Base-by-base conservation (phyloP, 2,329 filamentous ascomycete species). In the Alternaria brassicae region DNA sequence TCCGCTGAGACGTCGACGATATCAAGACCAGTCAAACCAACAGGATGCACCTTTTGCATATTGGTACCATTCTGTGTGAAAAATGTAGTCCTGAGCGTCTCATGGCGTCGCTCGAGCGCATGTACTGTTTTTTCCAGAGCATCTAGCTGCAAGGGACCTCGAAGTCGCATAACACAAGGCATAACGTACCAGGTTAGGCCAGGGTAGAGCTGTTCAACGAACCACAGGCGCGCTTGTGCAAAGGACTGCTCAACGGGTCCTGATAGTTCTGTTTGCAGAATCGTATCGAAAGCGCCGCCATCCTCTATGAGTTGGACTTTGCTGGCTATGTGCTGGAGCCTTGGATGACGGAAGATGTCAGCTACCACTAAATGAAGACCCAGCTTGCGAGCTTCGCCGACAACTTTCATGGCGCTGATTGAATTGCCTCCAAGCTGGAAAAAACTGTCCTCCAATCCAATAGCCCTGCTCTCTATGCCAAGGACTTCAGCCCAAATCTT, bases 181-280 rank as follows among this genome's bases (percentile, higher is more conserved):
- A 56, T 37, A 5, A 41, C 7, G 13, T 56, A 56, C 53, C 53
- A 56, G 37, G 15, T 34, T 13, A 51, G 23, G 13, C 53, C 53
- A 8, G 53, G 45, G 28, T 56, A 12, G 6, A 56, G 30, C 19
- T 51, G 19, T 25, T 56, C 53, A 2, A 56, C 15, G 23, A 56
- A 56, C 53, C 53, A 56, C 37, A 56, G n/a, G 3, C 53, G 53
- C 6, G 37, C 37, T 36, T 56, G 53, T 6, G 53, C 53, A 12
- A 37, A 56, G 3, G 45, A 56, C 27, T 56, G 53, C 4, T 6
- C n/a, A 10, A 42, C 53, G 4, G 23, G 30, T 6, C 39, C 53
- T 28, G n/a, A 7, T 0, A 9, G 36, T 17, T 0, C 3, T 4
- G 8, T 37, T 6, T 7, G 6, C 4, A 2, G n/a, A 4, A 17